Evolutionary conservation across 805 yeast genomes (phyloP), one percentile per base, ranked within the genome.

Genomic region (Ogataea nakhonphanomensis): DNA sequence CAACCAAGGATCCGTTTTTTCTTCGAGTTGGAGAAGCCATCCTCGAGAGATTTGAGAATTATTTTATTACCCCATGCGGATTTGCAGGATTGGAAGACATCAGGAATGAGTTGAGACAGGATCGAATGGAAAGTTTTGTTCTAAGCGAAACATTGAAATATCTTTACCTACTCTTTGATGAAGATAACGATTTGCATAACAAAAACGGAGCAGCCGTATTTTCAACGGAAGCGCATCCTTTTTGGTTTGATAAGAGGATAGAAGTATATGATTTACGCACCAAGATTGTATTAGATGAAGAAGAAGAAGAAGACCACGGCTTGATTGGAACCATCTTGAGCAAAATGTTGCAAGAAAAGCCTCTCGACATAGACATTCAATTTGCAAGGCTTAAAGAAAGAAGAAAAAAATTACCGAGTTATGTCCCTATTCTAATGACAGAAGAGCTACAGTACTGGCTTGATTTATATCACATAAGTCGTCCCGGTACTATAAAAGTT

Each of bases 91-190:
- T 77, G 11, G 82, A 79, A 46, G 84, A 90, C 54, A 67, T 90
- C 1, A 60, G 79, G 13, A 73, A 77, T 0, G 85, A 85, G 1
- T 62, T 66, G 36, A 60, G 64, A 39, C 90, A 86, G 49, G 81
- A 89, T 60, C 68, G 96, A 39, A 89, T 89, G 96, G 98, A 90
- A 56, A 78, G 93, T 5, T 90, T 90, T 68, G 95, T 87, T 5
- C 57, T 90, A 45, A 80, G 95, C 43, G 98, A 90, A 58, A 85
- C 95, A 1, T 68, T 87, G 43, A 90, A 90, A 14, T 39, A 39
- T 25, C 35, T 39, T 14, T 39, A 39, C 25, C 14, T 39, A 11
- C 13, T 89, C 30, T 90, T 90, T 65, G 95, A 88, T 55, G 81
- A 71, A 11, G 72, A 69, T 5, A 79, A 88, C 55, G 71, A 78